Evolutionary conservation across 1,284 basidiomycete species (phyloP).

Genomic region (Boletus mariae): DNA sequence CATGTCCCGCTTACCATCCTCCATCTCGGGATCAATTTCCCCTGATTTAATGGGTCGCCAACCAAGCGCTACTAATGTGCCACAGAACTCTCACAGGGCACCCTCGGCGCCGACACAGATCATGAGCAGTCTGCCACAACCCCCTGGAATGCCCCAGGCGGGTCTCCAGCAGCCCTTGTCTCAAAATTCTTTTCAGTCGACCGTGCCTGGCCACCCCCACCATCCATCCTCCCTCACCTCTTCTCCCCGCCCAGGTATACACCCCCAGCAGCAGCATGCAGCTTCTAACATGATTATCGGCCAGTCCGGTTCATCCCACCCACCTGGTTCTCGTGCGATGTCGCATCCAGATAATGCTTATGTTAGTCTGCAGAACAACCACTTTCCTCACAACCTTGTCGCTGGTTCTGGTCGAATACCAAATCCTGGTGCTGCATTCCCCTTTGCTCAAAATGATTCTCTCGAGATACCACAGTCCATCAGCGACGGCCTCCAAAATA

Average conservation of each 20-base stretch:
- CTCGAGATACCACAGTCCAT: slow-evolving; percentile 40
- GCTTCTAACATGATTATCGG: slow-evolving; percentile 40
- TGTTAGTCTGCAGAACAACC: slow-evolving; percentile 40
- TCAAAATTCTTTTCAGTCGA: slow-evolving; percentile 42
- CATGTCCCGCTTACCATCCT: slow-evolving; percentile 34
- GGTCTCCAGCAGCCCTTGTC: slow-evolving; percentile 41
- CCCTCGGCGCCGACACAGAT: slow-evolving; percentile 40
- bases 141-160: slow-evolving; percentile 35
- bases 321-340: slow-evolving; percentile 41
- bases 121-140: slow-evolving; percentile 51
- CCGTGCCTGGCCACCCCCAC: slow-evolving; percentile 35
- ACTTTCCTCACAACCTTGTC: slow-evolving; percentile 39
- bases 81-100: slow-evolving; percentile 39
- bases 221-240: slow-evolving; percentile 37
- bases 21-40: slow-evolving; percentile 41
- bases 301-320: slow-evolving; percentile 44
- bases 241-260: slow-evolving; percentile 46
- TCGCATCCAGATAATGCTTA: slow-evolving; percentile 47
- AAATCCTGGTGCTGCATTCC: slow-evolving; percentile 33
- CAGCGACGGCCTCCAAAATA: slow-evolving; percentile 40
- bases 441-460: slow-evolving; percentile 41
- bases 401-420: slow-evolving; percentile 37
- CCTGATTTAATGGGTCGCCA: slow-evolving; percentile 42
- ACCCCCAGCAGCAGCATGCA: slow-evolving; percentile 39
- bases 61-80: slow-evolving; percentile 36